Conservation (phyloP, 2,329 filamentous ascomycete genomes). For the Colletotrichum sp. region DNA sequence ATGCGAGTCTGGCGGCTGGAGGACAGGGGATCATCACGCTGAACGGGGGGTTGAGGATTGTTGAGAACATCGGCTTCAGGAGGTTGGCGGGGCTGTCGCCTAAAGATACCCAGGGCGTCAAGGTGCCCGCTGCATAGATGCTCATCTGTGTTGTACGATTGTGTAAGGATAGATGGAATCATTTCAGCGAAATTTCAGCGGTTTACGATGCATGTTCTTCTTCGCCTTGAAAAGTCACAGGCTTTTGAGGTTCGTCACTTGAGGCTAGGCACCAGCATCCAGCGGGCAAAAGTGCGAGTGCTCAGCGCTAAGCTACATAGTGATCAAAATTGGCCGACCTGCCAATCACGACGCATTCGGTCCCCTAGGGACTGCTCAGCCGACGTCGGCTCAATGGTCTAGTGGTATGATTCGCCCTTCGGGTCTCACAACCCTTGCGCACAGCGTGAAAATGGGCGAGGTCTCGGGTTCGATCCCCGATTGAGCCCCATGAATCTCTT, state of each 20-base stretch:
- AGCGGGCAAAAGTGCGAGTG: not conserved
- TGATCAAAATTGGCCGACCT: rapidly evolving
- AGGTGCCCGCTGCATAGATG: not conserved
- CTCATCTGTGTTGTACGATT: not conserved
- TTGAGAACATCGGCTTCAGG: slow-evolving; percentile 40
- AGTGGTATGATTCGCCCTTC: slow-evolving; percentile 22
- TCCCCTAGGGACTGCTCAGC: not conserved
- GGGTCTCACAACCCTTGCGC: slow-evolving; percentile 1
- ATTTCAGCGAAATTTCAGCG: not conserved
- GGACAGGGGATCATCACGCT: slow-evolving; percentile 36
- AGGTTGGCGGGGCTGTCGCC: slow-evolving; percentile 32
- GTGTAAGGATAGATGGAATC: not conserved
- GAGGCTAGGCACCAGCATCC: not conserved
- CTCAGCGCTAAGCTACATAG: not conserved
- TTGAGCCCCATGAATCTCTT: not conserved
- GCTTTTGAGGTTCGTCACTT: not conserved
- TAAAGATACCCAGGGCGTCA: not conserved
- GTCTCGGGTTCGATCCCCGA: slow-evolving; percentile 19
- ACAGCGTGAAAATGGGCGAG: slow-evolving; percentile 11
- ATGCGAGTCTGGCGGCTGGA: slow-evolving; percentile 25
- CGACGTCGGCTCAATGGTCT: slow-evolving; percentile 15
- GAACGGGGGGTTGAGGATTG: slow-evolving; percentile 35
- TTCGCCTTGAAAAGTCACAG: not conserved
- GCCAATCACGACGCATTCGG: not conserved
- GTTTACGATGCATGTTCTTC: not conserved